A percentile compares a stretch with the other conserved stretches of the same genome.
Evolutionary conservation across 2,329 filamentous ascomycete species (phyloP).

Genomic region (Ascochyta pisi): DNA sequence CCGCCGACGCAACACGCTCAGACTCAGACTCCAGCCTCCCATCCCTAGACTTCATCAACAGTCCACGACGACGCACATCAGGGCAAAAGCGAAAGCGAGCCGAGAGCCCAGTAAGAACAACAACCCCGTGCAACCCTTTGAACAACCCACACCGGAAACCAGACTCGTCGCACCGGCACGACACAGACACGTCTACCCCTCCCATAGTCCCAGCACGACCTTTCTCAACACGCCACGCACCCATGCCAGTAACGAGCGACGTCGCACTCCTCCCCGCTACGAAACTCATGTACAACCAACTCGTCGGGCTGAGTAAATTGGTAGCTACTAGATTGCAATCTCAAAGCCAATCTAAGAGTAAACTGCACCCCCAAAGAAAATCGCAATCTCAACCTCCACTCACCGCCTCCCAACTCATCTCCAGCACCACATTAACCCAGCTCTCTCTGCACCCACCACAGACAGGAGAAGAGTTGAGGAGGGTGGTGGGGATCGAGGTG

Average conservation of each 20-base stretch:
- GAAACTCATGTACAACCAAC: too few species aligned
- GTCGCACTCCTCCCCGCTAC: too few species aligned
- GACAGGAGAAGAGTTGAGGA: constrained; percentile 33
- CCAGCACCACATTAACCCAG: constrained; percentile 28
- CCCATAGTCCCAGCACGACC: too few species aligned
- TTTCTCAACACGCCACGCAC: too few species aligned
- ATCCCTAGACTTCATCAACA: constrained; percentile 28
- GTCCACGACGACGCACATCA: constrained; percentile 12
- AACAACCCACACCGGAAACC: neutral
- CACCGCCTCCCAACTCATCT: constrained; percentile 19
- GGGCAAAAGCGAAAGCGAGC: constrained; percentile 38
- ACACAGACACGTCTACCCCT: too few species aligned
- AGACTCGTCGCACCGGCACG: neutral
- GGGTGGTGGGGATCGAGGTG: constrained; percentile 32
- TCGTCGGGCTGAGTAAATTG: too few species aligned
- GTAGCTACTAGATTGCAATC: too few species aligned
- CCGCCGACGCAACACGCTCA: neutral
- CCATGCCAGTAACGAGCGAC: too few species aligned
- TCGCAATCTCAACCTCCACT: too few species aligned
- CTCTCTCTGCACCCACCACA: constrained; percentile 28
- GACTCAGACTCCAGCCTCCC: constrained; percentile 22
- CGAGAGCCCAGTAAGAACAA: constrained; percentile 20
- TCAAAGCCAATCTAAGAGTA: too few species aligned
- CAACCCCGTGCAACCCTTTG: neutral
- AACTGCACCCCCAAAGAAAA: too few species aligned